phyloP scores from a whole-genome alignment of 305 asterid genomes.

The Solanum hybrid region DNA sequence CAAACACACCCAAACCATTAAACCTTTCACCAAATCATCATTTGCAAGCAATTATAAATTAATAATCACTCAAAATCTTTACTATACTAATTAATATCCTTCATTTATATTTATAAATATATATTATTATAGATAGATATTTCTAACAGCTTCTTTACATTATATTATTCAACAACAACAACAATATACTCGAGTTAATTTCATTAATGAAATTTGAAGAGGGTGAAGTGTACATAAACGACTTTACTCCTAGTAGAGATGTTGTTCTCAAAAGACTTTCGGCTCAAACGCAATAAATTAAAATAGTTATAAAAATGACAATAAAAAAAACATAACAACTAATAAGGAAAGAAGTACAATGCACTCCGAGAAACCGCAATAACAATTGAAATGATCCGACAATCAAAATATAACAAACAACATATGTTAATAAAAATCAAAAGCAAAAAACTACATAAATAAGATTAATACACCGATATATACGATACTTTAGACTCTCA shows the following conservation, averaged over 20 bases:
- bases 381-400: neutral
- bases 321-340: neutral
- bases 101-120: neutral
- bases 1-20: neutral
- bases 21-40: neutral
- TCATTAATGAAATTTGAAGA: neutral
- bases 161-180: neutral
- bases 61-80: neutral
- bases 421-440: neutral
- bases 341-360: neutral
- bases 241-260: neutral
- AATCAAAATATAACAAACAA: neutral
- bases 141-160: neutral
- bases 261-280: neutral
- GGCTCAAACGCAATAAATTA: neutral
- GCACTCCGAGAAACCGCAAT: rapidly evolving
- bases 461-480: neutral
- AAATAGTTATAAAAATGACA: neutral
- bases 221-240: neutral
- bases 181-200: rapidly evolving
- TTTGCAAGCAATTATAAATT: neutral
- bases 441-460: neutral
- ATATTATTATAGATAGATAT: neutral
- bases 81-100: neutral
- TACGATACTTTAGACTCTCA: neutral